Evolutionary conservation across 192 early-diverging fungal genomes (phyloP).

Genomic region (Coemansia sp.): DNA sequence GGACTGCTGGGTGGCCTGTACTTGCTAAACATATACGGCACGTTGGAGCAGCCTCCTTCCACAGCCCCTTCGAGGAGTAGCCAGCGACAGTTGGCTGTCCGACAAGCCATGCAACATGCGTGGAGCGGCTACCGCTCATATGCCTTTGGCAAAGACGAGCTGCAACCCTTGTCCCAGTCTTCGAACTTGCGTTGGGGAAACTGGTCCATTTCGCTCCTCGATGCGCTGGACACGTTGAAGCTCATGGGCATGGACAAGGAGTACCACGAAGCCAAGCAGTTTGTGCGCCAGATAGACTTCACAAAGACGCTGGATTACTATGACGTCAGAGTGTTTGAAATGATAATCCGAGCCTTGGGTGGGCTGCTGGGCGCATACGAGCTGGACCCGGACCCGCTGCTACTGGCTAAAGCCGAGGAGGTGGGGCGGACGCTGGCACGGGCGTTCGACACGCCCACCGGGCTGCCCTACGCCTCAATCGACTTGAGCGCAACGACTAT

Average conservation of each 20-base stretch:
- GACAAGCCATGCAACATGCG: constrained; percentile 42
- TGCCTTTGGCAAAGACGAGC: constrained; percentile 53
- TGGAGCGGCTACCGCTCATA: constrained; percentile 41
- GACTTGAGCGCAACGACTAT: constrained; percentile 38
- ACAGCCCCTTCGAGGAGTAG: constrained; percentile 2
- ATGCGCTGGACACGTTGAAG: constrained; percentile 79
- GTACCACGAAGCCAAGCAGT: constrained; percentile 65
- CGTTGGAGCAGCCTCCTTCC: constrained; percentile 2
- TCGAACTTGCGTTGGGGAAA: constrained; percentile 55
- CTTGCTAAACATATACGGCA: constrained; percentile 19
- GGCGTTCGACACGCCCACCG: constrained; percentile 66
- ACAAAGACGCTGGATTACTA: constrained; percentile 4
- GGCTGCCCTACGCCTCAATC: constrained; percentile 65
- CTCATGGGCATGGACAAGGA: constrained; percentile 76
- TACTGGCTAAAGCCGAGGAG: constrained; percentile 70
- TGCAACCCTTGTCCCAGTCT: constrained; percentile 28
- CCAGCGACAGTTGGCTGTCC: constrained; percentile 16
- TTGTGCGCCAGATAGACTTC: constrained; percentile 63
- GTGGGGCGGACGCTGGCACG: constrained; percentile 69
- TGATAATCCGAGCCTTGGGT: constrained; percentile 82
- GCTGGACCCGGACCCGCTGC: constrained; percentile 61
- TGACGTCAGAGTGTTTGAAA: constrained; percentile 64
- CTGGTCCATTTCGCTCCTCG: constrained; percentile 80
- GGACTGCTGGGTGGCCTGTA: constrained; percentile 20
- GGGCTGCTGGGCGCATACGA: constrained; percentile 80